Base-by-base conservation (phyloP, 2,329 filamentous ascomycete species). In the Penicillium janthinellum region DNA sequence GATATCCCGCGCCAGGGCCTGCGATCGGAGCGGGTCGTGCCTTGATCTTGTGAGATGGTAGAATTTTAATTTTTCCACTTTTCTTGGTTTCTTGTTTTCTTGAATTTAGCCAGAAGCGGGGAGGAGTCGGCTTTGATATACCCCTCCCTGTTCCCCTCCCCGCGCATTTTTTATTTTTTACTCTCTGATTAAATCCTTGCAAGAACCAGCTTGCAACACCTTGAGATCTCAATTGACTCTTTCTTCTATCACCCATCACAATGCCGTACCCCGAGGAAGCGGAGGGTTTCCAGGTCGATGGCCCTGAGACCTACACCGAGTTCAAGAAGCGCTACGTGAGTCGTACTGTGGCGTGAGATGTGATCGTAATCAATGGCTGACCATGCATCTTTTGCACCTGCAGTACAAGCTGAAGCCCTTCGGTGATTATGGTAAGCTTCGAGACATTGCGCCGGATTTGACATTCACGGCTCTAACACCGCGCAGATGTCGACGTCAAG, bases 341-440 rank as follows among this genome's bases (percentile, higher is more conserved):
- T 70, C 22, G 8, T 45, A 22, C 3, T 42, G 37, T 8, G 10
- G 10, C 20, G 22, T n/a, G 25, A 28, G 41, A 34, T 28, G 1
- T 20, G 11, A 15, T 14, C 11, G 12, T 1, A 14, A n/a, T 31
- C 15, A 28, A 31, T 44, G 10, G 25, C 51, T 53, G 15, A 53
- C 51, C 12, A 44, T 20, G 25, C 7, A 15, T 11, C 12, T 20
- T 20, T 47, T 41, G 20, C n/a, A 49, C 34, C n/a, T 59, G 49
- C 76, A 93, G 81, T 92, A 91, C 81, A 85, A 88, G 68, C 87
- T 93, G 59, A 95, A 96, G 81, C 90, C 90, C 17, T 96, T 96
- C 74, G 91, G 89, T 65, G 90, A 93, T 74, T 85, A 91, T 77
- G 74, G 74, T 77, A 65, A 59, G 71, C 53, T 41, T 3, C 5